Base-by-base conservation (phyloP, 306 rosid genomes). In the apple (Malus domestica) region DNA sequence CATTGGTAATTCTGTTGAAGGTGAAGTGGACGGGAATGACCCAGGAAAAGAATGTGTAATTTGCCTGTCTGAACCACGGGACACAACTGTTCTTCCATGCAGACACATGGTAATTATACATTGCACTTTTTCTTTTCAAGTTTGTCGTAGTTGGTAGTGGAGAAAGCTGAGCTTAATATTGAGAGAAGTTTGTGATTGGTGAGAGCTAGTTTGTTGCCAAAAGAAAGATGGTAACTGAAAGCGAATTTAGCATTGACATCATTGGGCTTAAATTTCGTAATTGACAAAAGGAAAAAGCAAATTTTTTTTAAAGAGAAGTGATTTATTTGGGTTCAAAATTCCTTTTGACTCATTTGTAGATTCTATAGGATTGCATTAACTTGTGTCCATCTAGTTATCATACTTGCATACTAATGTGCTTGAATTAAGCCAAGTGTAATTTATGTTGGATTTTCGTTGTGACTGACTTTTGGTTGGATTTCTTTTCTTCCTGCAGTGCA, bases 21-120 rank as follows among this genome's bases (percentile, higher is more conserved):
- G 83, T 80, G 98, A 92, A 54, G 14, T 85, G 71, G 99, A 92
- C 75, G 93, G 89, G 59, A 92, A 89, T 79, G 98, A 96, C 78
- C 92, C 90, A 0, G 99, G 98, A 73, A 96, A 92, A 87, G 99
- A 96, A 82, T 96, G 99, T 10, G 99, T 90, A 80, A 96, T 96
- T 83, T 96, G 99, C 90, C 81, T 96, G 80, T 96, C 99, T 19
- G 99, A 96, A 70, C 99, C 99, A 64, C 86, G 91, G 60, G 97
- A 96, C 82, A 96, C 99, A 25, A 88, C 98, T 23, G 94, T 89
- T 68, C 99, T 96, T 82, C 99, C 99, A 4, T 96, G 99, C 86
- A 90, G 99, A 67, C 99, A 96, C 86, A 96, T 96, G 99, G 99
- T 96, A 95, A 87, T 83, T 46, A 59, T 75, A n/a, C 27, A 46